Conservation (phyloP, 2,329 filamentous ascomycete species). For the Bipolaris zeicola region DNA sequence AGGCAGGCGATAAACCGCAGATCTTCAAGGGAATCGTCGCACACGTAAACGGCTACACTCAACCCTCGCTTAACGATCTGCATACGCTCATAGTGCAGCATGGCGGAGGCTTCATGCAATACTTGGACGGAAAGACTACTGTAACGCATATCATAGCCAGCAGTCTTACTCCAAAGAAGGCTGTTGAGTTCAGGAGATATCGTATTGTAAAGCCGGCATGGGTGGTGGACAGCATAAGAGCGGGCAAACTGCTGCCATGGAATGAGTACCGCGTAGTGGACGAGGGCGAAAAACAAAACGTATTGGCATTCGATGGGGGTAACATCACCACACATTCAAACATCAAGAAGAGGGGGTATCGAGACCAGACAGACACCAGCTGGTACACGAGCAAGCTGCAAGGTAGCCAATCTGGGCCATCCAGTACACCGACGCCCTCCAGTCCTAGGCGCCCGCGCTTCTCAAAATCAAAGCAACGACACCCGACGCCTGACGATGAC, state of each 20-base stretch:
- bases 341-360: slow-evolving; percentile 68
- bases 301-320: slow-evolving; percentile 68
- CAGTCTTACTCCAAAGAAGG: slow-evolving; percentile 88
- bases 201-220: slow-evolving; percentile 93
- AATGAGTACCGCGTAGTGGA: slow-evolving; percentile 81
- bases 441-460: slow-evolving; percentile 31
- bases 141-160: slow-evolving; percentile 96
- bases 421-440: slow-evolving; percentile 36
- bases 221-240: slow-evolving; percentile 86
- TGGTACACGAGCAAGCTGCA: slow-evolving; percentile 80
- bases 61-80: slow-evolving; percentile 87
- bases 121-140: slow-evolving; percentile 90
- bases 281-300: slow-evolving; percentile 80
- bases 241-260: slow-evolving; percentile 85
- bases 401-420: slow-evolving; percentile 28
- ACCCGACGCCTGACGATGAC: slow-evolving; percentile 34
- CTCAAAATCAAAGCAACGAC: slow-evolving; percentile 18
- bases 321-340: slow-evolving; percentile 70
- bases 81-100: slow-evolving; percentile 87
- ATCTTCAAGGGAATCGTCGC: slow-evolving; percentile 92
- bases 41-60: slow-evolving; percentile 94
- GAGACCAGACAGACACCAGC: slow-evolving; percentile 78
- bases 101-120: slow-evolving; percentile 95
- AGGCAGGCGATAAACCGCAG: slow-evolving; percentile 71
- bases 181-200: slow-evolving; percentile 83